Evolutionary conservation across 345 rosid species (phyloP).

Genomic region (Isatis tinctoria): DNA sequence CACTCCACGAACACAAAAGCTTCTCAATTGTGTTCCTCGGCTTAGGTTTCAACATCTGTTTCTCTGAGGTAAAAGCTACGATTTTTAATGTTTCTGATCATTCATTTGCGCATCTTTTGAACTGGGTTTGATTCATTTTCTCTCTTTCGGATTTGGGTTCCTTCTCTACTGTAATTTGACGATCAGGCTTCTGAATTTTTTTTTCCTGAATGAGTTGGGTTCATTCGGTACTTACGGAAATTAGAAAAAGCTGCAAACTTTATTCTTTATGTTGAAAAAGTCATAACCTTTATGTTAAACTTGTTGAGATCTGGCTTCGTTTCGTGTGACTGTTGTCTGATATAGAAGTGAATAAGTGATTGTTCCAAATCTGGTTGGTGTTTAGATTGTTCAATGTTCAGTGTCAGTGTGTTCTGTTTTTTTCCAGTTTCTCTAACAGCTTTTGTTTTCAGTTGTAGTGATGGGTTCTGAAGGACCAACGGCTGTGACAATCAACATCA

Average conservation of each 20-base stretch:
- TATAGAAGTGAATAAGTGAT: background rate
- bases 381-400: conserved; percentile 15
- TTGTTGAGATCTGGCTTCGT: background rate
- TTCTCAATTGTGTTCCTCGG: background rate
- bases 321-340: background rate
- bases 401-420: conserved; percentile 5
- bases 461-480: conserved; percentile 99
- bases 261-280: background rate
- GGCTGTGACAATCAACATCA: conserved; percentile 68
- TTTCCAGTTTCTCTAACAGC: background rate
- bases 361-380: conserved; percentile 12
- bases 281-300: background rate
- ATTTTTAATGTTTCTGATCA: conserved; percentile 6
- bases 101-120: background rate
- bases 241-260: conserved; percentile 1
- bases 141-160: background rate
- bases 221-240: background rate
- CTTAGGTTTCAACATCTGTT: conserved; percentile 6
- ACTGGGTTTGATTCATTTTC: conserved; percentile 10
- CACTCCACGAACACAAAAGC: conserved; percentile 9
- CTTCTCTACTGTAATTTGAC: background rate
- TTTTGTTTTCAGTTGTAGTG: conserved; percentile 19
- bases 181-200: background rate
- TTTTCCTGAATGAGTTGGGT: background rate
- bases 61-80: conserved; percentile 28